Evolutionary conservation across 2,329 filamentous ascomycete genomes (phyloP).

Genomic region (Penicillium sp.): DNA sequence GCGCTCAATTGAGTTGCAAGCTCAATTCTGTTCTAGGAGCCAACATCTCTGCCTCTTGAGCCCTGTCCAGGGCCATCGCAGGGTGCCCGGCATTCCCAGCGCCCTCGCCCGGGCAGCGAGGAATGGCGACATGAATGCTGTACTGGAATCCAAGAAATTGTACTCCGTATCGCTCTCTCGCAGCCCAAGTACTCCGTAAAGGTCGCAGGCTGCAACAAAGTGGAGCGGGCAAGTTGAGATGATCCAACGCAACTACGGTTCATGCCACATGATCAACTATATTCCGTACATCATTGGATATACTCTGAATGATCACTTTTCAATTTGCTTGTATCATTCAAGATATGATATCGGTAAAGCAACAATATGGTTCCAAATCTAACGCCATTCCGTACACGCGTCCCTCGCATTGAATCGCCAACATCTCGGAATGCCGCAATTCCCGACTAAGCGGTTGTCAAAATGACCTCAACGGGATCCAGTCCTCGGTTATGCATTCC

Average conservation of each 20-base stretch:
- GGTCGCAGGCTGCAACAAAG: too few species aligned
- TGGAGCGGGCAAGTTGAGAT: too few species aligned
- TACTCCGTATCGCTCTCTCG: slow-evolving; percentile 8
- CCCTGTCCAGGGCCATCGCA: slow-evolving; percentile 7
- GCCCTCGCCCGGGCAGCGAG: slow-evolving; percentile 14
- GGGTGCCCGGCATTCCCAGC: slow-evolving; percentile 16
- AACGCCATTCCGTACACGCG: slow-evolving; percentile 24
- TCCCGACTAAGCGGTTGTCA: slow-evolving; percentile 8
- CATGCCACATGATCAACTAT: too few species aligned
- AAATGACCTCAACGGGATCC: neutral
- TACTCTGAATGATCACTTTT: too few species aligned
- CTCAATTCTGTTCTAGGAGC: neutral
- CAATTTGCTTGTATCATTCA: too few species aligned
- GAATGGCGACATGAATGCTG: slow-evolving; percentile 23
- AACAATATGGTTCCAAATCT: too few species aligned
- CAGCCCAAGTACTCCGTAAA: too few species aligned
- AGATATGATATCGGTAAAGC: too few species aligned
- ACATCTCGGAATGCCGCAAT: slow-evolving; percentile 12
- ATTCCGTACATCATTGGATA: too few species aligned
- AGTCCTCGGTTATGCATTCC: neutral
- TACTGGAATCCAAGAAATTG: slow-evolving; percentile 16
- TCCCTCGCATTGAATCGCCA: slow-evolving; percentile 8
- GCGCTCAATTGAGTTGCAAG: too few species aligned
- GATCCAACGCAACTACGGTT: too few species aligned
- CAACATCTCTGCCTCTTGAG: slow-evolving; percentile 3